A percentile compares a stretch with the other conserved stretches of the same genome.
Conservation (phyloP, 192 early-diverging fungal genomes). For the Podila minutissima region DNA sequence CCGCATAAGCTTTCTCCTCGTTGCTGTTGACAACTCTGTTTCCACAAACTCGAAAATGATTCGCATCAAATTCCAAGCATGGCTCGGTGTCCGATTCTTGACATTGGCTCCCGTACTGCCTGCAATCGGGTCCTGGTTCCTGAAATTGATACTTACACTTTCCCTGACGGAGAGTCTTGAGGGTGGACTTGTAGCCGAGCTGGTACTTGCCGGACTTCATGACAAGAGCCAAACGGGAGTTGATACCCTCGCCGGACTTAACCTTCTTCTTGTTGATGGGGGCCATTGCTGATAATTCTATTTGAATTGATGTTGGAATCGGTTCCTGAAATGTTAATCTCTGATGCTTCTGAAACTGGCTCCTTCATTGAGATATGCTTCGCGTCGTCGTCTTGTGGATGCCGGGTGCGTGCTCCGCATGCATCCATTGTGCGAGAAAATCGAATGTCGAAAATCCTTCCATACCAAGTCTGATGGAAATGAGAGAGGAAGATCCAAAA, state of each 20-base stretch:
- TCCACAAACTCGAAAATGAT: conserved; percentile 1
- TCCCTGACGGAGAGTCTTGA: conserved; percentile 96
- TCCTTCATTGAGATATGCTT: background rate
- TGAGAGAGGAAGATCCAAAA: conserved; percentile 47
- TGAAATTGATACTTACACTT: conserved; percentile 72
- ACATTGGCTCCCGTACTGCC: too few species aligned
- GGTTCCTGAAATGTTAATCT: background rate
- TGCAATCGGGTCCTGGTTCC: background rate
- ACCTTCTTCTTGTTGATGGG: conserved; percentile 81
- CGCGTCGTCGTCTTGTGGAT: background rate
- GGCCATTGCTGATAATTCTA: conserved; percentile 59
- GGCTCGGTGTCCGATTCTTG: too few species aligned
- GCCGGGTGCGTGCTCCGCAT: background rate
- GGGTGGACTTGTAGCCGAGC: conserved; percentile 99
- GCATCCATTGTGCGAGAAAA: background rate
- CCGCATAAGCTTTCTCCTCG: too few species aligned
- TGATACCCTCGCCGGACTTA: conserved; percentile 94
- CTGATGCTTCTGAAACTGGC: background rate
- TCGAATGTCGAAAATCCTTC: background rate
- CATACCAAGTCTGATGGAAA: conserved; percentile 54
- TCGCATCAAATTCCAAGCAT: too few species aligned
- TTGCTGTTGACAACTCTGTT: too few species aligned
- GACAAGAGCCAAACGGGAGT: conserved; percentile 97
- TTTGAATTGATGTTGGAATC: background rate
- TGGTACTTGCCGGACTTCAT: conserved; percentile 99